Base-by-base conservation (phyloP, 768 basidiomycete species). In the Sporobolomyces phaffii region DNA sequence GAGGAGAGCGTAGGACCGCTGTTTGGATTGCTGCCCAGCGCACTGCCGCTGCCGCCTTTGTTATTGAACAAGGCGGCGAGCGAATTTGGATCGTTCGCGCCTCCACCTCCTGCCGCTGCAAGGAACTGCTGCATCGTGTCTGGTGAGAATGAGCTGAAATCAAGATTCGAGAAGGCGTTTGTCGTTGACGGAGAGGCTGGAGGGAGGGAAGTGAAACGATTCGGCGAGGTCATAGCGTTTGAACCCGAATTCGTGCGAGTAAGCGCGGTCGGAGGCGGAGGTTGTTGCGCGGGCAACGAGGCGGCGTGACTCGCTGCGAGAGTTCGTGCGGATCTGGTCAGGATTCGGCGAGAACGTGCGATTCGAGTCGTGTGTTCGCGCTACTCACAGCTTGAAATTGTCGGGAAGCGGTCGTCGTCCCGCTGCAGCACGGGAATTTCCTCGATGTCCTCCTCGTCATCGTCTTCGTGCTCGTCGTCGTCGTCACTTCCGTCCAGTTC, bases 401-500 rank as follows among this genome's bases (percentile, higher is more conserved):
- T 60, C 18, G 64, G 64, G 61, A 71, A 41, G 2, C 41, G n/a
- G 26, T 70, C 62, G 10, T 63, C 62, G 6, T 67, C 70, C 0
- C 29, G 34, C 2, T 45, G 3, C 18, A 58, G 48, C 24, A 57
- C 40, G 38, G 65, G 65, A 14, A 71, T 71, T 56, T 71, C 70
- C 38, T 71, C 70, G n/a, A 71, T 71, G n/a, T 64, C 65, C 22
- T 80, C 80, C 20, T 77, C 75, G 22, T 75, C 76, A 3, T 72
- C 73, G 2, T 38, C 54, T 22, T 54, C 64, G 10, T 50, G 75
- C 8, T 79, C 79, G 20, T 81, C 80, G 24, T 80, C 81, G n/a
- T 77, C 75, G 22, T 75, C 76, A 3, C 73, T 74, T 6, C 43
- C 60, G 18, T 56, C 65, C 6, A 57, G 43, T 45, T 68, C 66